A percentile compares a stretch with the other conserved stretches of the same genome.
phyloP scores from a whole-genome alignment of 257 asterid genomes.

The Linderniella brevidens region DNA sequence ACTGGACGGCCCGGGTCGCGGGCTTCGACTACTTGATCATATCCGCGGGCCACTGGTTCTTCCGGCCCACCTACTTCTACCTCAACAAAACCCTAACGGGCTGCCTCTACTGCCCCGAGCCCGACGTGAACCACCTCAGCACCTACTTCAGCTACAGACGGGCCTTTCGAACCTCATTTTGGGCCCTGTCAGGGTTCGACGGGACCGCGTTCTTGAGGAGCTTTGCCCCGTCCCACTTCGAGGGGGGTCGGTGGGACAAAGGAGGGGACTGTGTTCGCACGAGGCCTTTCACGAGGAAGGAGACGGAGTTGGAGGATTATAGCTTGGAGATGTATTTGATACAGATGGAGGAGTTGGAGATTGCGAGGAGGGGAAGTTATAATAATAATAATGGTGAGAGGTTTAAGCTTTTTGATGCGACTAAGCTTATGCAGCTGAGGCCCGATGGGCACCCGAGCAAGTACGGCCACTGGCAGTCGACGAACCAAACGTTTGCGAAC shows the following conservation, averaged over 20 bases:
- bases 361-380: conserved; percentile 46
- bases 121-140: conserved; percentile 28
- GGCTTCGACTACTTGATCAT: conserved; percentile 48
- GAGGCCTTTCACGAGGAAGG: conserved; percentile 31
- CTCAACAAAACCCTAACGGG: conserved; percentile 29
- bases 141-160: conserved; percentile 59
- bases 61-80: conserved; percentile 71
- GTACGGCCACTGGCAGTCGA: conserved; percentile 16
- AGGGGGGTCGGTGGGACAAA: conserved; percentile 66
- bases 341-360: conserved; percentile 56
- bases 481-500: conserved; percentile 19
- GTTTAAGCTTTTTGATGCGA: conserved; percentile 33
- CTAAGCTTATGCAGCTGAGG: conserved; percentile 38
- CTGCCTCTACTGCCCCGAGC: conserved; percentile 58
- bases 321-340: conserved; percentile 41
- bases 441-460: conserved; percentile 36
- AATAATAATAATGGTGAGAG: conserved; percentile 24
- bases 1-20: conserved; percentile 32
- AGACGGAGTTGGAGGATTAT: conserved; percentile 32
- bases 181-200: conserved; percentile 26
- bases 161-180: conserved; percentile 65
- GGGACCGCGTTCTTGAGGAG: conserved; percentile 51
- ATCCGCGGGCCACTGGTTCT: conserved; percentile 93
- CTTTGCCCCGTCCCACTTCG: conserved; percentile 83
- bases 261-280: conserved; percentile 75